phyloP scores from a whole-genome alignment of 139 green algal species.

The Closterium sp. region DNA sequence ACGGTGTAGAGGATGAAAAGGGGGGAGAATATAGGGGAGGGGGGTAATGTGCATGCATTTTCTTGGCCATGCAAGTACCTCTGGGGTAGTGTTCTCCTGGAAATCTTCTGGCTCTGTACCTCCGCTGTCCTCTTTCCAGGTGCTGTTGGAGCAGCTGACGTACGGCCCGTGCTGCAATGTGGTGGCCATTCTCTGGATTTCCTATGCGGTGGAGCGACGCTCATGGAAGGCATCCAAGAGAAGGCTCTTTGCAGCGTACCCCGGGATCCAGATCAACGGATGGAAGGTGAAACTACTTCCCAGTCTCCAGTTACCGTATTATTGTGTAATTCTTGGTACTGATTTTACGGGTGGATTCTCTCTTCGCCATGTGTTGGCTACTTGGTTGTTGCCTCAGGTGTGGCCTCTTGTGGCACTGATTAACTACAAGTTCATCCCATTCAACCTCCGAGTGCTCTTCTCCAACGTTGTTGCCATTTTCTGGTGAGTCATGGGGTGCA shows the following conservation, averaged over 20 bases:
- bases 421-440: conserved; percentile 71
- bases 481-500: background rate
- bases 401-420: conserved; percentile 69
- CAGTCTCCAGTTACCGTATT: background rate
- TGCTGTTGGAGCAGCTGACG: conserved; percentile 69
- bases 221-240: background rate
- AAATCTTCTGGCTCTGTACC: background rate
- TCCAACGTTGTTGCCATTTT: conserved; percentile 57
- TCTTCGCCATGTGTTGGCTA: background rate
- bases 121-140: conserved; percentile 41
- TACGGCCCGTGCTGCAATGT: conserved; percentile 72
- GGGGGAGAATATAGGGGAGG: background rate
- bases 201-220: conserved; percentile 52
- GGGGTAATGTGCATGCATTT: background rate
- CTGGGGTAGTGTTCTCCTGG: too few species aligned
- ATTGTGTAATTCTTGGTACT: too few species aligned
- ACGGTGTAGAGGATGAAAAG: too few species aligned
- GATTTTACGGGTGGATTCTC: too few species aligned
- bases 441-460: conserved; percentile 73
- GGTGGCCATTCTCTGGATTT: conserved; percentile 60
- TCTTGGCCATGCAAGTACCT: background rate
- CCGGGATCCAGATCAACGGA: conserved; percentile 5
- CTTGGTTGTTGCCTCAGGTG: conserved; percentile 53
- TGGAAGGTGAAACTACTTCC: background rate
- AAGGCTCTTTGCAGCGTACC: background rate